Evolutionary conservation across 805 yeast species (phyloP).

Genomic region (Wickerhamiella hasegawae): DNA sequence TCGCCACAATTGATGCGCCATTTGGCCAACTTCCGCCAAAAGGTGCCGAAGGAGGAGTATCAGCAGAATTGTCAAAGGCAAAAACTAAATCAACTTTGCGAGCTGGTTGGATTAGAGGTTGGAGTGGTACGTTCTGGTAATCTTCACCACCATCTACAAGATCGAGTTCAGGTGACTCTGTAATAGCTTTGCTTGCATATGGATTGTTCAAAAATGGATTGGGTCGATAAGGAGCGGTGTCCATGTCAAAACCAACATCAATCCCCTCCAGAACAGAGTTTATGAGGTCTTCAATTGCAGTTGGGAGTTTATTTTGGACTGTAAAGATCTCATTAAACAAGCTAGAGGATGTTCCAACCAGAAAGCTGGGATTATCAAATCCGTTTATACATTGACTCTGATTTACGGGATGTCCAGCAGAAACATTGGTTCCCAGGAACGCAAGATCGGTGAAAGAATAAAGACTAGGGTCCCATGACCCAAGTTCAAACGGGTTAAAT

Average conservation of each 20-base stretch:
- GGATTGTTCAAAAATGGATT: not conserved
- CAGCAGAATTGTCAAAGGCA: conserved; percentile 57
- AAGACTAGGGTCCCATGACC: conserved; percentile 62
- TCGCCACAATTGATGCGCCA: conserved; percentile 37
- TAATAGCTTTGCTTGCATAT: not conserved
- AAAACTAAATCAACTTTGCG: conserved; percentile 48
- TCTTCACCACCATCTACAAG: conserved; percentile 66
- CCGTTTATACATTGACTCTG: conserved; percentile 26
- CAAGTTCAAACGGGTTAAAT: conserved; percentile 38
- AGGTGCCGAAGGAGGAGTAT: conserved; percentile 43
- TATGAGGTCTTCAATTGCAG: conserved; percentile 1
- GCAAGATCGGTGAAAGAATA: conserved; percentile 42
- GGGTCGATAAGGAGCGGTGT: conserved; percentile 47
- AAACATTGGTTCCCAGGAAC: conserved; percentile 33
- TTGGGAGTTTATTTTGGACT: conserved; percentile 21
- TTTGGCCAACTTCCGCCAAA: conserved; percentile 65
- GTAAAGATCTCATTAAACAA: conserved; percentile 26
- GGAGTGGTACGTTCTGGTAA: conserved; percentile 43
- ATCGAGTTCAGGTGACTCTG: conserved; percentile 13
- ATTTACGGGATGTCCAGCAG: conserved; percentile 28
- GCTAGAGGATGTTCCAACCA: conserved; percentile 45
- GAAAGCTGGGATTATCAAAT: conserved; percentile 61
- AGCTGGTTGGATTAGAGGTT: conserved; percentile 43
- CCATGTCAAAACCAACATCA: conserved; percentile 51
- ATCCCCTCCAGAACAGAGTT: conserved; percentile 3